These are phyloP conservation scores for Triticum dicoccoides DNA, from an alignment of 176 grass and related monocot species.

Conservation along the genomic window DNA sequence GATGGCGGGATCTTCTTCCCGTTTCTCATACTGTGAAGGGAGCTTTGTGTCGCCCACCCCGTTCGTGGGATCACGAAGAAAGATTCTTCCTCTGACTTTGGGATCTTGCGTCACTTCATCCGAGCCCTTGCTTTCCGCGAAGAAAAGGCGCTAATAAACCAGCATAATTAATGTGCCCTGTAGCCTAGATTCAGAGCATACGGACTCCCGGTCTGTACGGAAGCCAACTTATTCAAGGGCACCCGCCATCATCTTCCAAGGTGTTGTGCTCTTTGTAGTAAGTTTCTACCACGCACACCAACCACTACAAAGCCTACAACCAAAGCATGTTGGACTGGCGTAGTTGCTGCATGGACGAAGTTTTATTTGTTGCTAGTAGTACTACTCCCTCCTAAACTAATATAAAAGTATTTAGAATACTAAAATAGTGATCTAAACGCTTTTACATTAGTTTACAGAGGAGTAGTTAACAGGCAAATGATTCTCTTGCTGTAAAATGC, in stretches of 20 bases:
- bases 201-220: not conserved
- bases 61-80: not conserved
- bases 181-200: not conserved
- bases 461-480: not conserved
- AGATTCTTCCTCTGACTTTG: conserved; percentile 44
- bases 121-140: not conserved
- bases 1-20: not conserved
- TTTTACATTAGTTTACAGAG: too few relatives aligned
- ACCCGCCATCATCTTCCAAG: not conserved
- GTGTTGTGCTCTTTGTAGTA: not conserved
- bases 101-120: conserved; percentile 2
- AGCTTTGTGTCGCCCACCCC: not conserved
- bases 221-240: not conserved
- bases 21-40: not conserved
- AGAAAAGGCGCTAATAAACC: not conserved
- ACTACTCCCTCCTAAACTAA: too few relatives aligned
- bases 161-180: not conserved
- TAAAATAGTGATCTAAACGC: too few relatives aligned
- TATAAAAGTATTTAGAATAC: too few relatives aligned
- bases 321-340: too few relatives aligned
- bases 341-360: not conserved
- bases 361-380: not conserved
- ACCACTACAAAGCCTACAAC: too few relatives aligned
- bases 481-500: not conserved
- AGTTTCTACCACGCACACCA: not conserved